phyloP scores from a whole-genome alignment of 2,329 filamentous ascomycete genomes.

The Trichoderma simmonsii region DNA sequence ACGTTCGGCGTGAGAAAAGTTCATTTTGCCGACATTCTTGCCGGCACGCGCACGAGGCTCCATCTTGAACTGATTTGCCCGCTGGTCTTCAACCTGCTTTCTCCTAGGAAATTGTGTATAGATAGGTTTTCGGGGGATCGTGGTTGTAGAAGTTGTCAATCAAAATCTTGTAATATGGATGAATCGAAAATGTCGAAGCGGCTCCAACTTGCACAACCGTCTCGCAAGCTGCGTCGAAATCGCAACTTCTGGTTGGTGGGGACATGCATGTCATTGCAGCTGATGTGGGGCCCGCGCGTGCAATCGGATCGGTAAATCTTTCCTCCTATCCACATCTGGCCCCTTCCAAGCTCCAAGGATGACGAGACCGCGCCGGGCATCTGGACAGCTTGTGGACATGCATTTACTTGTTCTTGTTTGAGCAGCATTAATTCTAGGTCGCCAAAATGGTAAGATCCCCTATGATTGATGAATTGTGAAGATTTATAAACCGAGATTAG shows the following conservation, averaged over 20 bases:
- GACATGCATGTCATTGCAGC: constrained; percentile 6
- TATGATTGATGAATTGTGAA: background rate
- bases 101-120: background rate
- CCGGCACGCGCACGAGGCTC: constrained; percentile 74
- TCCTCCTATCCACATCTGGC: constrained; percentile 31
- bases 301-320: constrained; percentile 35
- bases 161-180: background rate
- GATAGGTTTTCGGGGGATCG: no score
- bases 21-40: constrained; percentile 80
- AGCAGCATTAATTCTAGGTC: background rate
- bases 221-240: background rate
- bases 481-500: background rate
- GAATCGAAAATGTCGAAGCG: background rate
- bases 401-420: background rate
- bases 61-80: constrained; percentile 46
- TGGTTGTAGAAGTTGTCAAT: background rate
- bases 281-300: background rate
- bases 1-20: constrained; percentile 72
- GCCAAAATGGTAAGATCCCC: constrained; percentile 29
- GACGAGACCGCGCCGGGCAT: constrained; percentile 17
- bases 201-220: background rate
- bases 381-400: background rate
- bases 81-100: background rate
- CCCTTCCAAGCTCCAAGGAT: constrained; percentile 3
- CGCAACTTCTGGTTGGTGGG: constrained; percentile 14